Percentiles rank a stretch among this genome's conserved stretches.
Conservation (phyloP, 192 early-diverging fungal genomes). For the Backusella tuberculispora region DNA sequence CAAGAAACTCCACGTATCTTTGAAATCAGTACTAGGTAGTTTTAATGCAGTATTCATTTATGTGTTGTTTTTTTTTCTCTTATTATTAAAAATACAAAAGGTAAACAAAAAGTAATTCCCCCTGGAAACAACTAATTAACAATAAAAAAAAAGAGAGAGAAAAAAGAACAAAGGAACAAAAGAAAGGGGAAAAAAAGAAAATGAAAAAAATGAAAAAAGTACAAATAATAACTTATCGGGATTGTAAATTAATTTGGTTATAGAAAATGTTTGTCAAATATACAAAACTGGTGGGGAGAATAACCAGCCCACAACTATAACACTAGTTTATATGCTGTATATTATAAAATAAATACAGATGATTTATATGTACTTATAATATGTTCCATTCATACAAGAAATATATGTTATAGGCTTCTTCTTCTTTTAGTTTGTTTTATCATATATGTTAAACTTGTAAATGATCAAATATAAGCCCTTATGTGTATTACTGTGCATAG, state of each 20-base stretch:
- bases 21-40: constrained; percentile 53
- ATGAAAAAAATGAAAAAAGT: background rate
- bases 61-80: background rate
- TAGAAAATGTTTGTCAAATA: too few species aligned
- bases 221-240: background rate
- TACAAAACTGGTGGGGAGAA: too few species aligned
- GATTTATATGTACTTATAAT: too few species aligned
- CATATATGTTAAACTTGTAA: too few species aligned
- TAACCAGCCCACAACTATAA: too few species aligned
- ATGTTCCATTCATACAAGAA: too few species aligned
- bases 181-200: background rate
- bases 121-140: background rate
- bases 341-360: too few species aligned
- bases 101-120: background rate
- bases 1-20: constrained; percentile 75
- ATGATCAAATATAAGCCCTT: too few species aligned
- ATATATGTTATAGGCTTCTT: too few species aligned
- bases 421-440: too few species aligned
- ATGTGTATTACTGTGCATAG: too few species aligned
- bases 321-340: too few species aligned
- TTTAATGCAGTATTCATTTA: constrained; percentile 41
- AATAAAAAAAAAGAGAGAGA: background rate
- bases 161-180: background rate
- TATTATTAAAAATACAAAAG: background rate
- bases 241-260: constrained; percentile 3